Conservation (phyloP, 73 alveolate species). For the Diophrys appendiculata region DNA sequence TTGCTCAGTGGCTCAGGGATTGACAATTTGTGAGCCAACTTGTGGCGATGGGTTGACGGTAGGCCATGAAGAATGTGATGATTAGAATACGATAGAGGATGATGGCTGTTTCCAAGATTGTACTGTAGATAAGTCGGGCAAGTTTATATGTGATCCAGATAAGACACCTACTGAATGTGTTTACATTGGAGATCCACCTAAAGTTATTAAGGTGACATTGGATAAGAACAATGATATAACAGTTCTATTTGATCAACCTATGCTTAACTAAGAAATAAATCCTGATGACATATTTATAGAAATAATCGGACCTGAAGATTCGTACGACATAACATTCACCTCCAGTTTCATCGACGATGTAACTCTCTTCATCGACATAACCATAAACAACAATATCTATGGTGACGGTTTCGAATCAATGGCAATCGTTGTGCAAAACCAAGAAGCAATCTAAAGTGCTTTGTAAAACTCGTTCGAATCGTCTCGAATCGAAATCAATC, state of each 20-base stretch:
- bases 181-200: not conserved
- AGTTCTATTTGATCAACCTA: not conserved
- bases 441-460: not conserved
- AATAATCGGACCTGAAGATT: not conserved
- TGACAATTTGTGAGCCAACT: constrained; percentile 3
- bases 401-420: not conserved
- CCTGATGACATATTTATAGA: not conserved
- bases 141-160: not conserved
- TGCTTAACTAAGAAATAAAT: not conserved
- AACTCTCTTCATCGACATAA: not conserved
- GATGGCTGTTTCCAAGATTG: not conserved
- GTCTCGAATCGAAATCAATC: not conserved
- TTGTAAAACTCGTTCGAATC: not conserved
- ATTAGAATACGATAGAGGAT: not conserved
- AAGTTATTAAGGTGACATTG: not conserved
- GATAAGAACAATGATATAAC: not conserved
- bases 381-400: not conserved
- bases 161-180: not conserved
- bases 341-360: not conserved
- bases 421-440: not conserved
- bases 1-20: too few species aligned
- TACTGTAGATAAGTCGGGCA: not conserved
- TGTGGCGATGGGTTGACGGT: constrained; percentile 20
- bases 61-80: constrained; percentile 24
- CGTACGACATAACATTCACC: not conserved